Evolutionary conservation across 305 asterid genomes (phyloP).

Genomic region (Fraxinus platypoda): DNA sequence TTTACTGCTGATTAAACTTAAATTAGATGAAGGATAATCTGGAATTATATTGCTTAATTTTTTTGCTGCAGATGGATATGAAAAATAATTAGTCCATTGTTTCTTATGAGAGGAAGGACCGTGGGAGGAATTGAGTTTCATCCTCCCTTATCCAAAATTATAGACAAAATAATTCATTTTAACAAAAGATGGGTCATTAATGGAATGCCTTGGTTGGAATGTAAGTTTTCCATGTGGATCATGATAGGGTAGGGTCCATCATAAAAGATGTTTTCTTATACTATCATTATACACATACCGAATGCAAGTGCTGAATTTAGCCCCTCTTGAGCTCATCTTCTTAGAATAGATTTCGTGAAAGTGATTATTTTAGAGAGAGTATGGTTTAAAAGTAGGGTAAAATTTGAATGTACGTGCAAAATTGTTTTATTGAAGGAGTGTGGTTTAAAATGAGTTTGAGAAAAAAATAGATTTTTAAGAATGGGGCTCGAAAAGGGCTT

Average conservation of each 20-base stretch:
- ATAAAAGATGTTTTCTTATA: slow-evolving; percentile 43
- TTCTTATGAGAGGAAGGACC: slow-evolving; percentile 31
- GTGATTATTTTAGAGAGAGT: background rate
- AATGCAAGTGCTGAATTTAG: slow-evolving; percentile 35
- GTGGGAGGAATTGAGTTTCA: slow-evolving; percentile 29
- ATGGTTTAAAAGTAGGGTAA: background rate
- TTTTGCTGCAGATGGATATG: slow-evolving; percentile 22
- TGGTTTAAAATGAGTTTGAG: background rate
- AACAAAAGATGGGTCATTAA: slow-evolving; percentile 64
- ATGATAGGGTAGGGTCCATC: slow-evolving; percentile 88
- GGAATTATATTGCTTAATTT: slow-evolving; percentile 16
- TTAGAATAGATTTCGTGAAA: background rate
- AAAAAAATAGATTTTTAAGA: background rate
- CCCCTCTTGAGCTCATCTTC: background rate
- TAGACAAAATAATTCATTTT: slow-evolving; percentile 49
- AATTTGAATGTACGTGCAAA: background rate
- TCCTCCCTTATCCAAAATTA: slow-evolving; percentile 38
- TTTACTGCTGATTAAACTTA: background rate
- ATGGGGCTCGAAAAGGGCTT: background rate
- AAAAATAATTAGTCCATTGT: slow-evolving; percentile 26
- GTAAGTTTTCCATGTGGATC: slow-evolving; percentile 92
- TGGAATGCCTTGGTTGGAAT: slow-evolving; percentile 80
- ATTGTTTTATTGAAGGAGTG: background rate
- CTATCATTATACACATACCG: slow-evolving; percentile 33
- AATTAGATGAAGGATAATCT: slow-evolving; percentile 17